Base-by-base conservation (phyloP, 2,329 filamentous ascomycete genomes). In the Calonectria hawksworthii region DNA sequence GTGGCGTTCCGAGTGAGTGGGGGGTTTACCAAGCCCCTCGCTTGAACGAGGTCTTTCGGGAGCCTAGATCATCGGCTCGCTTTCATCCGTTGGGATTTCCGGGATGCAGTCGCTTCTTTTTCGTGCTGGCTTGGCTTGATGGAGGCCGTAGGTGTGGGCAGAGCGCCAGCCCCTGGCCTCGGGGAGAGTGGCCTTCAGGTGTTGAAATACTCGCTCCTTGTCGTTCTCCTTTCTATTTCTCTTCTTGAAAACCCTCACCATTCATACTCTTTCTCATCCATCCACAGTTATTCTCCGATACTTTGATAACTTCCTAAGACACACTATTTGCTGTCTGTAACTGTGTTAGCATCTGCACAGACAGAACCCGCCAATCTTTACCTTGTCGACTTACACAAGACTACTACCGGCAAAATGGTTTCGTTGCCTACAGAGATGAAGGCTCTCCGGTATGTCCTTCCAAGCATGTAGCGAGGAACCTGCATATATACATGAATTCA, bases 401-500 rank as follows among this genome's bases (percentile, higher is more conserved):
- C 21, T 67, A 7, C 21, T 67, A 51, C 36, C 47, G 21, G 21
- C 74, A 75, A 61, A 26, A 85, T 85, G 82, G 82, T 83, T 72
- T 81, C 80, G 79, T 86, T 92, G 76, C 89, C 89, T 73, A 85
- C 87, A 83, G 86, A 88, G 77, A 92, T 91, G 89, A 92, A 92
- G 85, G 91, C 91, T 85, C 89, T 93, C 84, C 87, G 88, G 91
- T 91, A 85, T 79, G 87, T 84, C n/a, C 16, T n/a, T 38, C 32
- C 41, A 36, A 44, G 28, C 3, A 47, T 64, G 47, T 14, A 28
- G 41, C 30, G 26, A 26, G 50, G 10, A 44, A 23, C 68, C 32
- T 30, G 26, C 68, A 70, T 74, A 70, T 79, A 76, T 70, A 77
- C 68, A 38, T 41, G 6, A n/a, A 30, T 36, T 38, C 38, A 9